phyloP scores from a whole-genome alignment of 768 basidiomycete genomes.

The Rhodotorula taiwanensis region DNA sequence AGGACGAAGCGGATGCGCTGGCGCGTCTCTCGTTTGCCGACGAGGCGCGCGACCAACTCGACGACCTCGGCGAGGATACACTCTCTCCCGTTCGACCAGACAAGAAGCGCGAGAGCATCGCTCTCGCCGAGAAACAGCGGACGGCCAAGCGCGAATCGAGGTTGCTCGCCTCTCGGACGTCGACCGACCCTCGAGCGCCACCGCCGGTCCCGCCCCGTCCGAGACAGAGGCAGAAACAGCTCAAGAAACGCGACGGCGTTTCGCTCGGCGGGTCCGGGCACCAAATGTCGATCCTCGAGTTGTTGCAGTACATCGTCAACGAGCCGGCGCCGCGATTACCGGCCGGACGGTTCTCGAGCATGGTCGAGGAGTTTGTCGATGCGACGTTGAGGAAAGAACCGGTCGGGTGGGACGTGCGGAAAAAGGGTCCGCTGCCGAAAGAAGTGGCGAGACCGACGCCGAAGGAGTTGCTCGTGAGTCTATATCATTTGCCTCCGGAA shows the following conservation, averaged over 20 bases:
- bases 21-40: constrained; percentile 48
- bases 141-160: constrained; percentile 19
- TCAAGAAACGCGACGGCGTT: constrained; percentile 74
- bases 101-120: constrained; percentile 27
- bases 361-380: constrained; percentile 79
- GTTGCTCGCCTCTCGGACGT: neutral
- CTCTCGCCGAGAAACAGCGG: constrained; percentile 30
- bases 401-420: constrained; percentile 46
- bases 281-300: constrained; percentile 96
- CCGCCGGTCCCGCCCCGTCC: constrained; percentile 51
- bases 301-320: constrained; percentile 96
- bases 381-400: constrained; percentile 88
- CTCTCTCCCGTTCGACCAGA: constrained; percentile 33
- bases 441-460: constrained; percentile 57
- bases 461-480: constrained; percentile 42
- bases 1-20: constrained; percentile 14
- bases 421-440: constrained; percentile 69
- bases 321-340: constrained; percentile 88
- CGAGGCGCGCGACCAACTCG: constrained; percentile 10
- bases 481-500: neutral
- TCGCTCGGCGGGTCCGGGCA: constrained; percentile 87
- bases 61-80: constrained; percentile 52
- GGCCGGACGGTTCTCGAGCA: constrained; percentile 62
- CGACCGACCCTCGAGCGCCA: constrained; percentile 44
- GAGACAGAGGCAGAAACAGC: constrained; percentile 76